Base-by-base conservation (phyloP, 2,329 filamentous ascomycete species). In the Rhynchosporium secalis region DNA sequence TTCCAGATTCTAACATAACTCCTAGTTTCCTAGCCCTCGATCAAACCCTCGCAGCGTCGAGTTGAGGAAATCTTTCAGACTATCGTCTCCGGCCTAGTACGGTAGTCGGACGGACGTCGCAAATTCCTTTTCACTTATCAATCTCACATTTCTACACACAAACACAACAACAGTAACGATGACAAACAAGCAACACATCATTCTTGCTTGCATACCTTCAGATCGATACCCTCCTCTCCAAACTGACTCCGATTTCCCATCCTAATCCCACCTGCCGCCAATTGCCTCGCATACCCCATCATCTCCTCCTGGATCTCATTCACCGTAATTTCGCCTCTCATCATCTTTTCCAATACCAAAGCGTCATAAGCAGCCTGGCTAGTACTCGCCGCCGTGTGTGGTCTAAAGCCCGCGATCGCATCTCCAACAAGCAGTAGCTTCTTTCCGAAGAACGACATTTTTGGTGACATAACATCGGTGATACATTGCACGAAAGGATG, bases 341-440 rank as follows among this genome's bases (percentile, higher is more conserved):
- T 36, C 3, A 62, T 41, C 4, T 61, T 54, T 41, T 64, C 60
- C 10, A 69, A 12, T 31, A 66, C 13, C 28, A 70, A 31, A 3
- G 68, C 69, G 65, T 75, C 62, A 46, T 68, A 68, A 0, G 74
- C 74, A 13, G 74, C 73, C 66, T 80, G 78, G 6, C 73, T 75
- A 1, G 78, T 79, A 28, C 77, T 77, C 2, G 75, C 74, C 3
- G 77, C 78, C 1, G 77, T 77, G 65, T 80, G 78, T 2, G 78
- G 77, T 3, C 78, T 66, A 58, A 81, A 79, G 0, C 76, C 75
- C 0, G 78, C 77, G 1, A 80, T 63, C 1, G 78, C 76, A 65
- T 80, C 79, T 1, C 67, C 66, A 2, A 79, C 70, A 1, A 81
- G 64, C n/a, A 80, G 63, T 0, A 79, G 70, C 61, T 46, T 28